Evolutionary conservation across 805 yeast genomes (phyloP).

Genomic region (Starmerella khaoyaiensis): DNA sequence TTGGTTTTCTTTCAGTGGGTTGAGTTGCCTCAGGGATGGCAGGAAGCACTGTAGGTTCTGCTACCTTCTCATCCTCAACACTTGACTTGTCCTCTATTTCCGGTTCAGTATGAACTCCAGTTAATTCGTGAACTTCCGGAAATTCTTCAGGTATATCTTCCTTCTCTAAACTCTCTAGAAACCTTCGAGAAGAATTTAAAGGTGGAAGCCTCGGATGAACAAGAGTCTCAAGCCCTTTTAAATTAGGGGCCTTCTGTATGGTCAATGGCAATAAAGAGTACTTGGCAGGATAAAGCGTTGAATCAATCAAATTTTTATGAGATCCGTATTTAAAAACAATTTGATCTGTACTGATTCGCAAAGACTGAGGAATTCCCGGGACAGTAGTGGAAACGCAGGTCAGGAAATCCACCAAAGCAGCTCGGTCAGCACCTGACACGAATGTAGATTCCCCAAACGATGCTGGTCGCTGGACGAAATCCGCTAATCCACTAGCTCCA

Average conservation of each 20-base stretch:
- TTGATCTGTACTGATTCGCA: slow-evolving; percentile 45
- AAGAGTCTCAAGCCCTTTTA: slow-evolving; percentile 19
- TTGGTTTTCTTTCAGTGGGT: background rate
- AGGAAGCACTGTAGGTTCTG: too few relatives aligned
- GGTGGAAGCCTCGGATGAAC: slow-evolving; percentile 24
- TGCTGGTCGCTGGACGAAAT: slow-evolving; percentile 15
- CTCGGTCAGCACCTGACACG: slow-evolving; percentile 16
- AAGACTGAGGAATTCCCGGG: slow-evolving; percentile 44
- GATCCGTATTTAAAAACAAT: slow-evolving; percentile 26
- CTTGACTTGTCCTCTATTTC: background rate
- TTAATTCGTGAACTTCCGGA: too few relatives aligned
- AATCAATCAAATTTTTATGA: slow-evolving; percentile 32
- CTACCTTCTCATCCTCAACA: background rate
- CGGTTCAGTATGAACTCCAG: background rate
- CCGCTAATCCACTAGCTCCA: slow-evolving; percentile 26
- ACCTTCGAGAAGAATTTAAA: slow-evolving; percentile 4
- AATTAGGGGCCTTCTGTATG: slow-evolving; percentile 22
- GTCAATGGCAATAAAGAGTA: slow-evolving; percentile 64
- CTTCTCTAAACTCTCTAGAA: background rate
- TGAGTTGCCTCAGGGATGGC: slow-evolving; percentile 4
- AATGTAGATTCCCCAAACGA: slow-evolving; percentile 21
- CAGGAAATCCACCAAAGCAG: slow-evolving; percentile 36
- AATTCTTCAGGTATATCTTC: too few relatives aligned
- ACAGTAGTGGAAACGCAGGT: slow-evolving; percentile 36
- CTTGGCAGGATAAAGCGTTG: slow-evolving; percentile 60